phyloP scores from a whole-genome alignment of 148 eudicot species.

The Chenopodium album region DNA sequence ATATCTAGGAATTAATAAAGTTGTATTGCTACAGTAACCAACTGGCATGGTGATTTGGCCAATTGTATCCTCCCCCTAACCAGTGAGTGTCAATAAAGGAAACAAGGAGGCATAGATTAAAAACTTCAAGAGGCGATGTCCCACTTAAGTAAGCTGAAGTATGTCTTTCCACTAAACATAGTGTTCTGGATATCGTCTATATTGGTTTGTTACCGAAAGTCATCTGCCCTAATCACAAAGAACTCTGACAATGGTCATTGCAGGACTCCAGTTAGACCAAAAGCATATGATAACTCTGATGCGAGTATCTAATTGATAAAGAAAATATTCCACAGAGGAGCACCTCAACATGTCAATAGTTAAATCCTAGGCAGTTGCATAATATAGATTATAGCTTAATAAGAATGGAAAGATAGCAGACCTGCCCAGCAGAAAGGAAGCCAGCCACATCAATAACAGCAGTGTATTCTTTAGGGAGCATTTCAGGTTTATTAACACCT shows the following conservation, averaged over 20 bases:
- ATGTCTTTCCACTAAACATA: background rate
- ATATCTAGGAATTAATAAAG: too few relatives aligned
- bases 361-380: background rate
- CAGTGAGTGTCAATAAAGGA: too few relatives aligned
- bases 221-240: background rate
- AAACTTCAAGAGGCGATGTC: background rate
- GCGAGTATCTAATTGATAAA: background rate
- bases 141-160: background rate
- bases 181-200: background rate
- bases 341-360: background rate
- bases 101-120: background rate
- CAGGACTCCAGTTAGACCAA: background rate
- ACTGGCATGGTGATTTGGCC: too few relatives aligned
- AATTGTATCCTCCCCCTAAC: too few relatives aligned
- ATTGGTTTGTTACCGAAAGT: background rate
- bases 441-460: conserved; percentile 95
- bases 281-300: background rate
- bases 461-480: conserved; percentile 79
- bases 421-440: conserved; percentile 94
- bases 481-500: conserved; percentile 96
- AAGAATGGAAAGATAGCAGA: conserved; percentile 20
- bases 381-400: background rate
- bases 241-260: background rate
- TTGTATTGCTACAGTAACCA: too few relatives aligned
- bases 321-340: background rate